A percentile compares a stretch with the other conserved stretches of the same genome.
These are phyloP conservation scores for Apiospora saccharicola DNA, from an alignment of 2,329 filamentous ascomycete genomes.

Conservation along the genomic window DNA sequence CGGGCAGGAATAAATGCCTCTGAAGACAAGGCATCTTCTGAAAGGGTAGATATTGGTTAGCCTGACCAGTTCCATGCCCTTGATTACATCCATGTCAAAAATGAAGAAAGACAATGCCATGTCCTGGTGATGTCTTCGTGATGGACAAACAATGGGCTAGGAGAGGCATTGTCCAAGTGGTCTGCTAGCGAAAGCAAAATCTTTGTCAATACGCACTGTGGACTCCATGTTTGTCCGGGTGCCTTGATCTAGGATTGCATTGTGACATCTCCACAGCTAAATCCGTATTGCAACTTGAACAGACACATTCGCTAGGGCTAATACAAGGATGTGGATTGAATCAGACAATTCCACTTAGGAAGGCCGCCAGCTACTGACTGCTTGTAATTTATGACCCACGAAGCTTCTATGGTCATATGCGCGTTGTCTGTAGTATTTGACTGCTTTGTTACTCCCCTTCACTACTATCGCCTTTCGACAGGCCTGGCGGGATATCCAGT, in stretches of 20 bases:
- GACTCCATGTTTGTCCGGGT: not conserved
- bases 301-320: not conserved
- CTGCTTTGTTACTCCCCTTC: no score
- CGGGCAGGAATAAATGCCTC: not conserved
- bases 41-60: fast-evolving
- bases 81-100: not conserved
- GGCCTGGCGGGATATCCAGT: no score
- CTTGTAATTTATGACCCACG: no score
- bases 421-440: no score
- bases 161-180: not conserved
- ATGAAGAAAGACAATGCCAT: not conserved
- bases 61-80: no score
- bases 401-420: no score
- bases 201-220: not conserved
- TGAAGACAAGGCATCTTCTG: not conserved
- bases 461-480: no score
- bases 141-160: no score
- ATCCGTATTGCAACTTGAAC: not conserved
- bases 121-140: not conserved
- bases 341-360: no score
- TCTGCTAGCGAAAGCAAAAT: not conserved
- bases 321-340: no score
- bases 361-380: no score
- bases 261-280: not conserved
- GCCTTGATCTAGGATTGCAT: not conserved